These are phyloP conservation scores for Coemansia sp. DNA, from an alignment of 192 early-diverging fungal species.

Conservation along the genomic window DNA sequence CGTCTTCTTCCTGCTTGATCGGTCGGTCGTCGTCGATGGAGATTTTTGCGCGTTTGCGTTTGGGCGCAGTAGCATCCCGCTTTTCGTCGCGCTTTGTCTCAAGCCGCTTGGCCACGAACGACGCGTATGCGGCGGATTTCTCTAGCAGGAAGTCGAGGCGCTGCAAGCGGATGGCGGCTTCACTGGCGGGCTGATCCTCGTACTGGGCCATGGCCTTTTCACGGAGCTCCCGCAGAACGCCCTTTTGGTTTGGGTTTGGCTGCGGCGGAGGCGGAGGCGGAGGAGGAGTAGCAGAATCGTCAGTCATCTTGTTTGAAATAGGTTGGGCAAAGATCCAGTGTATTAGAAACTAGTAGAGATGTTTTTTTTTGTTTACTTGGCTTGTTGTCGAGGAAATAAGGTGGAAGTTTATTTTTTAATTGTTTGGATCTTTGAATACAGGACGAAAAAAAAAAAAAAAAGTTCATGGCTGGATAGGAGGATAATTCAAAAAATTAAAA, in stretches of 20 bases:
- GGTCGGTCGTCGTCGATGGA: not conserved
- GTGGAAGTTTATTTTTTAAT: no score
- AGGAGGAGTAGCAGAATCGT: no score
- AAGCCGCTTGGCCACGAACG: constrained; percentile 75
- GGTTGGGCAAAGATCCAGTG: no score
- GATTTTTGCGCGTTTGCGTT: constrained; percentile 13
- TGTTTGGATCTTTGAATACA: no score
- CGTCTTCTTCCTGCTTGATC: not conserved
- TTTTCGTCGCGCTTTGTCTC: constrained; percentile 74
- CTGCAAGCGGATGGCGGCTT: constrained; percentile 67
- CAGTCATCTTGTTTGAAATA: no score
- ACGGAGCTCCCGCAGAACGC: constrained; percentile 34
- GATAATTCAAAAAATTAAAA: no score
- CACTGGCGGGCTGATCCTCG: constrained; percentile 46
- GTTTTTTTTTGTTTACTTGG: no score
- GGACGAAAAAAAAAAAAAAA: no score
- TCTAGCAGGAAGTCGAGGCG: constrained; percentile 80
- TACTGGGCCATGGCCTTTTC: constrained; percentile 68
- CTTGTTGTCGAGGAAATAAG: no score
- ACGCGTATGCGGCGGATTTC: constrained; percentile 79
- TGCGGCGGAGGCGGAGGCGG: no score
- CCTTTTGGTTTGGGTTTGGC: not conserved
- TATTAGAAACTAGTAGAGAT: no score
- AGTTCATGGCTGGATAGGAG: no score
- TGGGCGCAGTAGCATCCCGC: constrained; percentile 14